Evolutionary conservation across 192 early-diverging fungal genomes (phyloP).

Genomic region (Phlyctochytrium bullatum): DNA sequence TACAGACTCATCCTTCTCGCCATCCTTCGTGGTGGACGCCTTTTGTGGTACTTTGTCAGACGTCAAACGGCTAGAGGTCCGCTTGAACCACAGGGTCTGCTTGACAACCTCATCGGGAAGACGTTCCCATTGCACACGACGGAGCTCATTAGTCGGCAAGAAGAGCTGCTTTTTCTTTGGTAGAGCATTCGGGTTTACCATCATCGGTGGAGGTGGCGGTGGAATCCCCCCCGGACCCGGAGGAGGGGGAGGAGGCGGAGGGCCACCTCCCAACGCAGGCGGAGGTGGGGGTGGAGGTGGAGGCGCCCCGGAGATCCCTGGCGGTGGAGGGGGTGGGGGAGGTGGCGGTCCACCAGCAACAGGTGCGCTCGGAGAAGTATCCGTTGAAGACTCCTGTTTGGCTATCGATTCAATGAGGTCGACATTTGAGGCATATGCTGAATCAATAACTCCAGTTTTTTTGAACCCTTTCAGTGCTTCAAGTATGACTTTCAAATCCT

Average conservation of each 20-base stretch:
- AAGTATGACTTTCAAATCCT: no score
- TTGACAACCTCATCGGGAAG: conserved; percentile 33
- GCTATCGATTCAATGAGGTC: no score
- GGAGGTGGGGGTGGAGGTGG: conserved; percentile 32
- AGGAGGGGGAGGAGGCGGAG: conserved; percentile 37
- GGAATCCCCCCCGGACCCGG: conserved; percentile 22
- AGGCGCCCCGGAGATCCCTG: conserved; percentile 2
- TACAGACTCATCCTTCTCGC: background rate
- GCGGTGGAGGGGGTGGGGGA: conserved; percentile 27
- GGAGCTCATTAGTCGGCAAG: conserved; percentile 32
- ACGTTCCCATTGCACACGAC: conserved; percentile 43
- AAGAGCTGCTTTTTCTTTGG: conserved; percentile 37
- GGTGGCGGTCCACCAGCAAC: conserved; percentile 10
- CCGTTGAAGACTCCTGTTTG: no score
- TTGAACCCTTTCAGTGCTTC: no score
- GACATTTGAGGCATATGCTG: no score
- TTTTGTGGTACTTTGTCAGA: background rate
- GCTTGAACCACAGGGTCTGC: conserved; percentile 35
- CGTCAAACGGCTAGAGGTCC: conserved; percentile 11
- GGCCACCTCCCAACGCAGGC: conserved; percentile 9
- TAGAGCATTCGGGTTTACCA: conserved; percentile 1
- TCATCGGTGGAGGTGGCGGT: conserved; percentile 30
- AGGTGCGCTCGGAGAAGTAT: background rate
- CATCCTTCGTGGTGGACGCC: background rate
- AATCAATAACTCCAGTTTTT: no score